A percentile compares a stretch with the other conserved stretches of the same genome.
Conservation (phyloP, 202 grass and related monocot genomes). For the Digitaria exilis region DNA sequence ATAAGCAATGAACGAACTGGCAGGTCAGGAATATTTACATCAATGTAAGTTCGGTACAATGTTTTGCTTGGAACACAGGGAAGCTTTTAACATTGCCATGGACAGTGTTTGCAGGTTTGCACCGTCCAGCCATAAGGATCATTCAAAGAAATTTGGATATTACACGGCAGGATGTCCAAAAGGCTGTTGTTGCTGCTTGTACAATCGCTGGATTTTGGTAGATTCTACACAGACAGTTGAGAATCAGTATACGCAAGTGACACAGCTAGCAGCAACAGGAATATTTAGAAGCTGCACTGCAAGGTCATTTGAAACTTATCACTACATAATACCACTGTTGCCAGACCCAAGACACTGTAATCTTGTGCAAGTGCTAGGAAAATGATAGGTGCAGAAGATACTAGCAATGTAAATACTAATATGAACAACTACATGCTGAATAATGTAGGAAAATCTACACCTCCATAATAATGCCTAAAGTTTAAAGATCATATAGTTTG, state of each 20-base stretch:
- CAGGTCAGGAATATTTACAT: constrained; percentile 13
- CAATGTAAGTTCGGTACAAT: constrained; percentile 12
- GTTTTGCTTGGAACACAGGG: not conserved
- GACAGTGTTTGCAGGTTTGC: constrained; percentile 20
- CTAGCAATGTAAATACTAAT: not conserved
- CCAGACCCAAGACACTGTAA: not conserved
- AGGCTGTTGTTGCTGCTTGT: constrained; percentile 60
- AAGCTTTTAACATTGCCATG: not conserved
- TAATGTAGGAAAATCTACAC: not conserved
- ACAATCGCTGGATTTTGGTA: constrained; percentile 90
- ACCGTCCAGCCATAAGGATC: not conserved
- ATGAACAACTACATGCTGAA: not conserved
- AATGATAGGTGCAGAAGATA: not conserved
- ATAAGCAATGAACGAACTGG: constrained; percentile 20
- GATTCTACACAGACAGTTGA: constrained; percentile 48
- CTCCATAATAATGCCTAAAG: not conserved
- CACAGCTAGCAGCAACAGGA: not conserved
- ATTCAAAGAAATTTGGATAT: constrained; percentile 83
- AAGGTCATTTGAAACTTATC: not conserved
- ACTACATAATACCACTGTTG: not conserved
- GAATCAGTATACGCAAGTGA: constrained; percentile 1
- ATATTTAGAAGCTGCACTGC: not conserved
- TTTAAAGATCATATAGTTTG: not conserved
- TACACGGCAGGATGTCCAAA: constrained; percentile 79
- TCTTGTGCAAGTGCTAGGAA: not conserved